phyloP scores from a whole-genome alignment of 306 rosid species.

The Datisca glomerata region DNA sequence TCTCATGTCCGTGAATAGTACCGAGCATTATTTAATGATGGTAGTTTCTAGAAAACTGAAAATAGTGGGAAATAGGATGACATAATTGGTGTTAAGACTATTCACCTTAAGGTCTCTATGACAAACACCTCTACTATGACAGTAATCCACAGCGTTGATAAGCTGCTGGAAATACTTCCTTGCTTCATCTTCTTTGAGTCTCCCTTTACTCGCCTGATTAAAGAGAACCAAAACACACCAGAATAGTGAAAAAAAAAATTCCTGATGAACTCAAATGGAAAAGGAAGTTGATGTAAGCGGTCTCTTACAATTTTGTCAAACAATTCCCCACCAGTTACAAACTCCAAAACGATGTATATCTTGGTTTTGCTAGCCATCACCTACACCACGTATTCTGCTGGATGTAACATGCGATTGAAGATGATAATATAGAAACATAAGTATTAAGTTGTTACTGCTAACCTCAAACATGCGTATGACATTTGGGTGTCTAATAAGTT shows the following conservation, averaged over 20 bases:
- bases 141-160: slow-evolving; percentile 83
- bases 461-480: slow-evolving; percentile 94
- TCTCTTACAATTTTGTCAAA: slow-evolving; percentile 84
- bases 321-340: slow-evolving; percentile 90
- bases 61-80: neutral
- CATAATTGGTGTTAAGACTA: slow-evolving; percentile 5
- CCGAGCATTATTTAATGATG: neutral
- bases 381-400: slow-evolving; percentile 33
- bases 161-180: slow-evolving; percentile 94
- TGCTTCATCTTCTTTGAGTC: slow-evolving; percentile 90
- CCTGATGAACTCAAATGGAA: neutral
- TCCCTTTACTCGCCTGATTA: slow-evolving; percentile 67
- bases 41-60: neutral
- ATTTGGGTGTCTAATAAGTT: slow-evolving; percentile 82
- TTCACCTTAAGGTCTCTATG: slow-evolving; percentile 85
- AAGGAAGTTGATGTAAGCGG: slow-evolving; percentile 1
- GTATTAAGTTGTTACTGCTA: slow-evolving; percentile 11
- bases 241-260: neutral
- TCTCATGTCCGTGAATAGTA: neutral
- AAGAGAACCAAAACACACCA: slow-evolving; percentile 1
- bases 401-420: slow-evolving; percentile 14
- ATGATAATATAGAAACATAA: slow-evolving; percentile 5
- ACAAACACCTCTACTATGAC: slow-evolving; percentile 93
- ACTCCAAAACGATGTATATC: slow-evolving; percentile 86
- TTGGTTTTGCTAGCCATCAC: slow-evolving; percentile 95